Conservation (phyloP, 768 basidiomycete genomes). For the Boletellus ananiceps region DNA sequence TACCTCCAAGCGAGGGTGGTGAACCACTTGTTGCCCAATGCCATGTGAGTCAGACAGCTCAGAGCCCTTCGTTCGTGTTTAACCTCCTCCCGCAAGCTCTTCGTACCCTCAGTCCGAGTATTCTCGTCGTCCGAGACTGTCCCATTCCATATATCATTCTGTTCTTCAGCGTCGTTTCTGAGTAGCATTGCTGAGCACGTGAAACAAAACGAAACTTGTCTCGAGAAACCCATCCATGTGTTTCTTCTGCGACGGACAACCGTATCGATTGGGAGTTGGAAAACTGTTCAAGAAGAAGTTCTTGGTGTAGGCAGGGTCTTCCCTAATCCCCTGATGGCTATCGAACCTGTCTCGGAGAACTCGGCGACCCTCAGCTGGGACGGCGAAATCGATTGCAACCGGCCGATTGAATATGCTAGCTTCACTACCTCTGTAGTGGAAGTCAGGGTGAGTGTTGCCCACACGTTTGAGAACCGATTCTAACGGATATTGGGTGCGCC, state of each 20-base stretch:
- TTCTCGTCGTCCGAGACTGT: constrained; percentile 54
- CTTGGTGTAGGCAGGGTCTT: constrained; percentile 47
- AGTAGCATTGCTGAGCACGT: constrained; percentile 8
- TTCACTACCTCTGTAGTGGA: constrained; percentile 47
- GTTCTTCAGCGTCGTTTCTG: constrained; percentile 41
- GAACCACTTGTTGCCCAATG: constrained; percentile 23
- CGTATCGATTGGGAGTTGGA: constrained; percentile 29
- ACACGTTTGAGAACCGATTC: background rate
- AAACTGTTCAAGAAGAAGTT: constrained; percentile 23
- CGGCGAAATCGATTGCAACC: constrained; percentile 45
- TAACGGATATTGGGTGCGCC: constrained; percentile 1
- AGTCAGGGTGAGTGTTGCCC: constrained; percentile 42
- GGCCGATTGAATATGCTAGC: constrained; percentile 40
- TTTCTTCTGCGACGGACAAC: constrained; percentile 52
- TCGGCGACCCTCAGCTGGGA: constrained; percentile 55
- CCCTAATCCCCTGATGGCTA: constrained; percentile 37
- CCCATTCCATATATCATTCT: constrained; percentile 63
- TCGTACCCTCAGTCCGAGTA: constrained; percentile 56
- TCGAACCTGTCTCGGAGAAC: constrained; percentile 21
- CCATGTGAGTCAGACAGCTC: constrained; percentile 21
- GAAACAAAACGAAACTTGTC: constrained; percentile 5
- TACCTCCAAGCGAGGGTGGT: constrained; percentile 1
- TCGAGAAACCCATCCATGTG: constrained; percentile 40
- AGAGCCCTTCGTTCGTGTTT: background rate
- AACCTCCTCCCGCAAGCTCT: constrained; percentile 39